Evolutionary conservation across 352 stramenopile genomes (phyloP).

Genomic region (Saprolegnia diclina): DNA sequence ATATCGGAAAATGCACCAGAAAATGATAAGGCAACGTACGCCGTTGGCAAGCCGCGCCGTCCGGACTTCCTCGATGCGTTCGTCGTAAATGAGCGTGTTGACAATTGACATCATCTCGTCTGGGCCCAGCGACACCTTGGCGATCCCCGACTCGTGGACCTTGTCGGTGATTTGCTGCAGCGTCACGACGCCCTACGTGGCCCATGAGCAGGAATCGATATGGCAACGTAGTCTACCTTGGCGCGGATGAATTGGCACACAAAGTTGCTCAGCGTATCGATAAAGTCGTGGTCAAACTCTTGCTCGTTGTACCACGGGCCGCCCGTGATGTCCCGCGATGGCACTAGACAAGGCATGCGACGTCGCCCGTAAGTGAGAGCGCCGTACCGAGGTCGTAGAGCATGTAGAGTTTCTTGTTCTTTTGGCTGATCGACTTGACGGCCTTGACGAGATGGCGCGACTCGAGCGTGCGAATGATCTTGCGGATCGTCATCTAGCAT

Average conservation of each 20-base stretch:
- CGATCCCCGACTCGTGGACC: constrained; percentile 84
- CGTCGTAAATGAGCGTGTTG: constrained; percentile 90
- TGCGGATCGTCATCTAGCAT: constrained; percentile 91
- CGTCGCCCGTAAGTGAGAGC: no score
- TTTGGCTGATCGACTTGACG: constrained; percentile 98
- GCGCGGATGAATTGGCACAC: constrained; percentile 89
- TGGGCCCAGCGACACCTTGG: constrained; percentile 84
- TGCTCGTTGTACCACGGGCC: constrained; percentile 99
- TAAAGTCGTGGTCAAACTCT: constrained; percentile 99
- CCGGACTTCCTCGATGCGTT: constrained; percentile 84
- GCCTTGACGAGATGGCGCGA: constrained; percentile 96
- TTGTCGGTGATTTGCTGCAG: constrained; percentile 86
- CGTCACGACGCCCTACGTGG: constrained; percentile 62
- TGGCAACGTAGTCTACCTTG: constrained; percentile 34
- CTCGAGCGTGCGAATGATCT: constrained; percentile 97
- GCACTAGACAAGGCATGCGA: constrained; percentile 57
- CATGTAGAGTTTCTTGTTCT: constrained; percentile 99
- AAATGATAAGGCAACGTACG: constrained; percentile 35
- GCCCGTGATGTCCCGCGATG: constrained; percentile 97
- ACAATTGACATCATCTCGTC: constrained; percentile 90
- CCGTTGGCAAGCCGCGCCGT: constrained; percentile 66
- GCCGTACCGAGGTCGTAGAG: constrained; percentile 85
- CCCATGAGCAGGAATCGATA: background rate
- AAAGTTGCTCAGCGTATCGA: constrained; percentile 94
- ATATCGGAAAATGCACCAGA: background rate